These are phyloP conservation scores for Lasiodiplodia hormozganensis DNA, from an alignment of 2,329 filamentous ascomycete genomes.

Conservation along the genomic window DNA sequence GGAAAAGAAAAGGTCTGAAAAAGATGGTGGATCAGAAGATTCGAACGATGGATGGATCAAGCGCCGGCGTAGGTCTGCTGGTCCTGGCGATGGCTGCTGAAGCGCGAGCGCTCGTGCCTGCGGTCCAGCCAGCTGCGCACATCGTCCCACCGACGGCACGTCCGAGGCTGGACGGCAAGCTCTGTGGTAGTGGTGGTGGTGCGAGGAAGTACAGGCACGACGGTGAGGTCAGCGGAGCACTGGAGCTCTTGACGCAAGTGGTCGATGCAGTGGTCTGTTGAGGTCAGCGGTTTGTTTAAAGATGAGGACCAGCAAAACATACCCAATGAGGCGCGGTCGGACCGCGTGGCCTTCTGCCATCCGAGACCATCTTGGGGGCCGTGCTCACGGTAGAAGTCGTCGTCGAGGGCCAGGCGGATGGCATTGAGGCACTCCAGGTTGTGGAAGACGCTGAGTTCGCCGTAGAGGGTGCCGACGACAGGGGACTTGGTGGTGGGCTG, in stretches of 20 bases:
- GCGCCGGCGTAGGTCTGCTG: constrained; percentile 1
- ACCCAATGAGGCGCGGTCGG: constrained; percentile 7
- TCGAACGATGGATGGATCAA: not conserved
- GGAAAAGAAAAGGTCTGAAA: not conserved
- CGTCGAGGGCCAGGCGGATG: constrained; percentile 20
- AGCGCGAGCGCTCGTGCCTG: constrained; percentile 25
- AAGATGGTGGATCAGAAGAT: not conserved
- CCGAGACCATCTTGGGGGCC: constrained; percentile 25
- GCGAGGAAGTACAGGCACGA: constrained; percentile 18
- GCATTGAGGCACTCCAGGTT: constrained; percentile 26
- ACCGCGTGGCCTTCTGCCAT: constrained; percentile 15
- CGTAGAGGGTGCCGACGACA: not conserved
- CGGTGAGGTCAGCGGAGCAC: constrained; percentile 28
- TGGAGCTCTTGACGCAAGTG: constrained; percentile 24
- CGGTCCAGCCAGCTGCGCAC: constrained; percentile 26
- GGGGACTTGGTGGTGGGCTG: not conserved
- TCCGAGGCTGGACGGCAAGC: constrained; percentile 7
- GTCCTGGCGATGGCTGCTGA: not conserved
- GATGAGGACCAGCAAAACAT: not conserved
- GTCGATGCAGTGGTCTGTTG: constrained; percentile 28
- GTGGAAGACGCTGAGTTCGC: constrained; percentile 28
- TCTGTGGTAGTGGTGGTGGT: not conserved
- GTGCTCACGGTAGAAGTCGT: constrained; percentile 23
- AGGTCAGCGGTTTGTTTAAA: not conserved
- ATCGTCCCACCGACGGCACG: constrained; percentile 26